These are phyloP conservation scores for Penicillium bovifimosum DNA, from an alignment of 495 filamentous ascomycete genomes.

Conservation along the genomic window DNA sequence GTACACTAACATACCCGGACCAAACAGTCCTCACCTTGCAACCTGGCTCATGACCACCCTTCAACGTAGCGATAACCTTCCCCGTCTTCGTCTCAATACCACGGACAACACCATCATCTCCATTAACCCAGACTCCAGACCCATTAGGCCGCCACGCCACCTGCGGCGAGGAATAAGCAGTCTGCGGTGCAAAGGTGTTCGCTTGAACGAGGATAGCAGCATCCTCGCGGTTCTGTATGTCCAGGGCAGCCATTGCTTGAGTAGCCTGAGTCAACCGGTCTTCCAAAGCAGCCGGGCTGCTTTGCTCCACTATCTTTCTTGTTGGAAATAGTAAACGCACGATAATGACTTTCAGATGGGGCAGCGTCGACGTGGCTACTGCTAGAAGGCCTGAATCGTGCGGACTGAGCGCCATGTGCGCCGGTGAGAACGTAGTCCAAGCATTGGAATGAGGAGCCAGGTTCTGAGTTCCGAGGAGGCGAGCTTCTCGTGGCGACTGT, in stretches of 20 bases:
- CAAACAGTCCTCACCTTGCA: slow-evolving; percentile 62
- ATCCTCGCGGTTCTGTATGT: slow-evolving; percentile 51
- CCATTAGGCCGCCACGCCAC: slow-evolving; percentile 62
- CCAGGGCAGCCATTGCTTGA: slow-evolving; percentile 44
- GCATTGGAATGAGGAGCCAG: slow-evolving; percentile 60
- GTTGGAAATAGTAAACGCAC: slow-evolving; percentile 53
- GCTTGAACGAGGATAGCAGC: slow-evolving; percentile 55
- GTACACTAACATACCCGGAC: slow-evolving; percentile 48
- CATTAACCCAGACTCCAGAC: slow-evolving; percentile 63
- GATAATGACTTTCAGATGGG: slow-evolving; percentile 63
- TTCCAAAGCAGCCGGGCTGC: slow-evolving; percentile 8
- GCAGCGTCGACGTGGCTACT: slow-evolving; percentile 55
- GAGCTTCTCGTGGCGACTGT: slow-evolving; percentile 22
- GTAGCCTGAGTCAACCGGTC: slow-evolving; percentile 39
- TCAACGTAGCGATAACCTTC: slow-evolving; percentile 47
- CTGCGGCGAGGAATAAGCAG: slow-evolving; percentile 60
- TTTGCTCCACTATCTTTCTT: slow-evolving; percentile 1
- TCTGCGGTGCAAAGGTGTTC: slow-evolving; percentile 61
- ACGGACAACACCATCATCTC: slow-evolving; percentile 61
- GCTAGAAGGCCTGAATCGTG: slow-evolving; percentile 51
- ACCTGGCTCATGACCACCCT: slow-evolving; percentile 51
- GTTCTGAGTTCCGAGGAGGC: slow-evolving; percentile 51
- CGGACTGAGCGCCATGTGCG: slow-evolving; percentile 52
- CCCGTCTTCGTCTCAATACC: slow-evolving; percentile 59
- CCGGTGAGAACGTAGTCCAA: slow-evolving; percentile 60